Base-by-base conservation (phyloP, 495 filamentous ascomycete genomes). In the Aspergillus nanangensis region DNA sequence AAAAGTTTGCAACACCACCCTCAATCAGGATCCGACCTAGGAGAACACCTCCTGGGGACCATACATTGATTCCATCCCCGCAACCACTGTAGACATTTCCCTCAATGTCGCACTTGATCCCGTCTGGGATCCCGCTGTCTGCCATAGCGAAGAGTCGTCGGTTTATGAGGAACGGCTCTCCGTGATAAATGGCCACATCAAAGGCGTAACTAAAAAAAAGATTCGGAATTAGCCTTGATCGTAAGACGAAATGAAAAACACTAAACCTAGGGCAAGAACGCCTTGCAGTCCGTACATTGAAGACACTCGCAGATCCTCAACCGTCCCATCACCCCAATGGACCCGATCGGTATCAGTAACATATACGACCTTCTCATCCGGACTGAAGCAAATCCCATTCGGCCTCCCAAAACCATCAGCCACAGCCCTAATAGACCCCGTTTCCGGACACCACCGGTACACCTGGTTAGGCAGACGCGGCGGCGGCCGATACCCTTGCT, bases 51-150 rank as follows among this genome's bases (percentile, higher is more conserved):
- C 72, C 74, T 3, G 74, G 62, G 39, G 74, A 79, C 67, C 69
- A 85, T 4, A 85, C 75, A 37, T 82, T 72, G n/a, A 83, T 67
- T 19, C 82, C 81, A 48, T 82, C 81, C 3, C 77, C 79, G 35
- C 71, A 76, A 3, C 75, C 81, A 18, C 71, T 65, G 48, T 82
- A 86, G 4, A 86, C 74, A 48, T 83, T 81, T 0, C 80, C 80
- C 8, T 73, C 63, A 23, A 67, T 64, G 56, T 86, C 81, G 49
- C 66, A 68, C 51, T 83, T 81, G 37, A 86, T 66, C 10, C 78
- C 81, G 50, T 86, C 81, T 4, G 82, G 77, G 4, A 78, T 66
- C 1, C 79, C 78, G 0, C 53, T 53, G 17, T 72, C 70, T 15
- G 73, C 67, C 50, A 78, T 79, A 1, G 82, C 80, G 55, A 86